Evolutionary conservation across 2,329 filamentous ascomycete species (phyloP).

Genomic region (Botrytis elliptica): DNA sequence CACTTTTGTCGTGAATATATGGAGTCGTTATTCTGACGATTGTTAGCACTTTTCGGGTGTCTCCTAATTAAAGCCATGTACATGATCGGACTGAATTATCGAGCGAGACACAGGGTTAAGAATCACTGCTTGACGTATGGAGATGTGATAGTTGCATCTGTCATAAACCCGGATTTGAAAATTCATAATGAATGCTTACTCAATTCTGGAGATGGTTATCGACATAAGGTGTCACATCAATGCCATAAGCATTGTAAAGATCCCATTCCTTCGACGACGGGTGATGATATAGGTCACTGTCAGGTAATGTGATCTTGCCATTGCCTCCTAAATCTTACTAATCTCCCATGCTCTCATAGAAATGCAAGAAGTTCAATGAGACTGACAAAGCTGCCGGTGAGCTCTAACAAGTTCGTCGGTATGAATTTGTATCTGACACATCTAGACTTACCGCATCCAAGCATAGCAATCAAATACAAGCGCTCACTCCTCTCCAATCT

Average conservation of each 20-base stretch:
- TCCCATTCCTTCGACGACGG: conserved; percentile 22
- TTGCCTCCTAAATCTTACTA: background rate
- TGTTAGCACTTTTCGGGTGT: conserved; percentile 24
- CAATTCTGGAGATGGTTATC: conserved; percentile 31
- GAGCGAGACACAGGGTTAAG: conserved; percentile 23
- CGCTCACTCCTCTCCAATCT: conserved; percentile 29
- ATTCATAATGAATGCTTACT: conserved; percentile 31
- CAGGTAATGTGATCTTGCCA: conserved; percentile 9
- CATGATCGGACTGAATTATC: conserved; percentile 29
- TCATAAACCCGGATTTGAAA: conserved; percentile 29
- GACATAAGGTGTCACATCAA: conserved; percentile 24
- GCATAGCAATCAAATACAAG: conserved; percentile 32
- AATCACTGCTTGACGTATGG: conserved; percentile 29
- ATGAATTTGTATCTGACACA: too few relatives aligned
- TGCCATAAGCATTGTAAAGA: conserved; percentile 34
- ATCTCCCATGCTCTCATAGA: background rate
- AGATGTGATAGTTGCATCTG: conserved; percentile 31
- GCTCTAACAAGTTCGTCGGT: background rate
- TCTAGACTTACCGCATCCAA: conserved; percentile 29
- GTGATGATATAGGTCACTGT: conserved; percentile 30
- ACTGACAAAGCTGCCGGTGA: conserved; percentile 27
- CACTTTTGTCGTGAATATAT: background rate
- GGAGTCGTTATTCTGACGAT: background rate
- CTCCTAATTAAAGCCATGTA: conserved; percentile 30
- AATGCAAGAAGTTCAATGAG: conserved; percentile 31